These are phyloP conservation scores for Tuber calosporum DNA, from an alignment of 495 filamentous ascomycete species.

Conservation along the genomic window DNA sequence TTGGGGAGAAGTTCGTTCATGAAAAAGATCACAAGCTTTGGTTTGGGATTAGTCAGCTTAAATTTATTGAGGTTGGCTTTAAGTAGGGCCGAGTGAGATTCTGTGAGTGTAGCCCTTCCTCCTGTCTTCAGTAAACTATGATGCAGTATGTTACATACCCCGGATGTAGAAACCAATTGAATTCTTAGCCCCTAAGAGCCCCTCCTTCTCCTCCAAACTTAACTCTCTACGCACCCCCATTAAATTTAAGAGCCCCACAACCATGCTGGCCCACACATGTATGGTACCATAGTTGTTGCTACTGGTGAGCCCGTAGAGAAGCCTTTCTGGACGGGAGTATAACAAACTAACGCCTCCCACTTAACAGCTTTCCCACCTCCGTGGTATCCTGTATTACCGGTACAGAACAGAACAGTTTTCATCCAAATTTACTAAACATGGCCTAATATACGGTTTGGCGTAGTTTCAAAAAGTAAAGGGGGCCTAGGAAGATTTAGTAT, in stretches of 20 bases:
- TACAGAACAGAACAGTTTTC: no score
- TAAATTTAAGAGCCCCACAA: background rate
- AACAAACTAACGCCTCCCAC: no score
- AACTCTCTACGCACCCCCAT: background rate
- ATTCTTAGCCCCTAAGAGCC: background rate
- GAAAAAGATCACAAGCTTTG: background rate
- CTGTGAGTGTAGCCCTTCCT: background rate
- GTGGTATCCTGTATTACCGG: no score
- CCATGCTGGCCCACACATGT: background rate
- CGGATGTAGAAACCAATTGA: background rate
- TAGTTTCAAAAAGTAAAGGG: background rate
- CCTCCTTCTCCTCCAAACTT: background rate
- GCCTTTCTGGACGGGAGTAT: no score
- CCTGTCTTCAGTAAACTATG: background rate
- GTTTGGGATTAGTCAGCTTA: background rate
- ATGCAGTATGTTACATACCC: no score
- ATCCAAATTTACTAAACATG: no score
- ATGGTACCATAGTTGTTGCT: no score
- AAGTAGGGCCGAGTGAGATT: background rate
- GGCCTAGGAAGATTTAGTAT: background rate
- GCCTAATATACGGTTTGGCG: no score
- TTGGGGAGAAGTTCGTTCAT: background rate
- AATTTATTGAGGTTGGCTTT: background rate
- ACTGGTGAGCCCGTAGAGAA: no score
- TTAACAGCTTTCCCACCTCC: no score